Conservation (phyloP, 2,329 filamentous ascomycete genomes). For the Arthrobotrys sinensis region DNA sequence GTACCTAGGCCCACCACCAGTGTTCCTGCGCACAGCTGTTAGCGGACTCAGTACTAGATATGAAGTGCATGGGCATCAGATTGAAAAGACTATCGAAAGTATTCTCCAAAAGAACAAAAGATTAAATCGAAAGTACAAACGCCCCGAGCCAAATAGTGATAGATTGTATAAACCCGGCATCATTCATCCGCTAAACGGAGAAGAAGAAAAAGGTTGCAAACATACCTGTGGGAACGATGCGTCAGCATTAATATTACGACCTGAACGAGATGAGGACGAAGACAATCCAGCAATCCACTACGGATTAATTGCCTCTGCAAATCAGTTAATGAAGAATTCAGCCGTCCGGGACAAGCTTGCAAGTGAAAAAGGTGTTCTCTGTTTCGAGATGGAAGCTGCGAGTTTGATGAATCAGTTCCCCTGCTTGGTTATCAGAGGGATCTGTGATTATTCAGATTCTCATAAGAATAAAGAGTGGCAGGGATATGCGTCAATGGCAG, state of each 20-base stretch:
- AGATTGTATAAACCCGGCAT: conserved; percentile 64
- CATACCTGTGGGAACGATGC: conserved; percentile 8
- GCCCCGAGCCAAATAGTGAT: conserved; percentile 64
- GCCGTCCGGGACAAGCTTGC: conserved; percentile 33
- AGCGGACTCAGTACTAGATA: not conserved
- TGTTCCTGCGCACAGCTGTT: conserved; percentile 1
- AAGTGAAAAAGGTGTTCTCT: conserved; percentile 25
- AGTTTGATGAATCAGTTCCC: too few relatives aligned
- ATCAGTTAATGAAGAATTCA: conserved; percentile 38
- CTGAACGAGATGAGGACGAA: conserved; percentile 26
- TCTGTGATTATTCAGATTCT: conserved; percentile 21
- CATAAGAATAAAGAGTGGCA: conserved; percentile 18
- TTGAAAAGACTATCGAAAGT: not conserved
- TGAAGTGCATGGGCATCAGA: not conserved
- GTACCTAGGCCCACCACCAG: conserved; percentile 11
- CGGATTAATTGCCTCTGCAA: conserved; percentile 48
- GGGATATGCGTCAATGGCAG: conserved; percentile 24
- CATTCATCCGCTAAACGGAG: not conserved
- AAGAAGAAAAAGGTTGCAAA: not conserved
- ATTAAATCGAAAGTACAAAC: conserved; percentile 62
- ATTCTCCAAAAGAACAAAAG: conserved; percentile 6
- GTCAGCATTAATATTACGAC: conserved; percentile 61
- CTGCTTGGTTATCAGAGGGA: too few relatives aligned
- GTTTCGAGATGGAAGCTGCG: conserved; percentile 9
- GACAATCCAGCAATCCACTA: conserved; percentile 20